Evolutionary conservation across 2,329 filamentous ascomycete species (phyloP).

Genomic region (Tetracladium maxilliforme): DNA sequence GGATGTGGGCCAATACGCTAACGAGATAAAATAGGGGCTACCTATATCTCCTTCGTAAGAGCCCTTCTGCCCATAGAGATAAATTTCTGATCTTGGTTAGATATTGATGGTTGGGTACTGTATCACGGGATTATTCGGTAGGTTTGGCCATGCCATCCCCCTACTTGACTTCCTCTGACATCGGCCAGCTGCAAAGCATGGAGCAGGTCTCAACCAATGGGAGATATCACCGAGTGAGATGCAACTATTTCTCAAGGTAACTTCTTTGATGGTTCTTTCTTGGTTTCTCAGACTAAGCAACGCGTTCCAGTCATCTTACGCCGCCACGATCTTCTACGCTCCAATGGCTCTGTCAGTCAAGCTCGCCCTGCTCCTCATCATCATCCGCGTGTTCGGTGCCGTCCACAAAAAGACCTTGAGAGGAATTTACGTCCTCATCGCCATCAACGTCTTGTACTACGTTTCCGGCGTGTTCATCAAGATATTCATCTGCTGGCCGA

Average conservation of each 20-base stretch:
- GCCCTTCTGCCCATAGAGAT: too few species aligned
- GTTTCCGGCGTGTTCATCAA: slow-evolving; percentile 24
- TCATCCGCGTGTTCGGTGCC: slow-evolving; percentile 23
- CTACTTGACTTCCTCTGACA: too few species aligned
- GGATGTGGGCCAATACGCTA: too few species aligned
- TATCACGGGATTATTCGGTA: too few species aligned
- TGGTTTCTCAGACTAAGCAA: background rate
- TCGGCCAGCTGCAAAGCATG: too few species aligned
- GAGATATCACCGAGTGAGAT: slow-evolving; percentile 15
- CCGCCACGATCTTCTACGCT: slow-evolving; percentile 26
- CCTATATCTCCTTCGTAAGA: too few species aligned
- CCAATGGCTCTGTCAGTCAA: slow-evolving; percentile 27
- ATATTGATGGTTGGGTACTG: too few species aligned
- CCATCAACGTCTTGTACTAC: slow-evolving; percentile 22
- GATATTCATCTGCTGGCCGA: slow-evolving; percentile 23
- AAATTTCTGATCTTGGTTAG: too few species aligned
- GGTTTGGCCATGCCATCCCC: too few species aligned
- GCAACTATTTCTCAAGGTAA: slow-evolving; percentile 19
- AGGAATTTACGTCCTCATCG: slow-evolving; percentile 21
- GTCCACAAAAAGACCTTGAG: slow-evolving; percentile 21
- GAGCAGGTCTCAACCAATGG: slow-evolving; percentile 16
- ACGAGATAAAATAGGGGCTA: too few species aligned
- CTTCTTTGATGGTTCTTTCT: too few species aligned
- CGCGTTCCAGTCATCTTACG: slow-evolving; percentile 26
- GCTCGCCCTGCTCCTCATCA: slow-evolving; percentile 25